Base-by-base conservation (phyloP, 441 rosid genomes). In the Hura crepitans region DNA sequence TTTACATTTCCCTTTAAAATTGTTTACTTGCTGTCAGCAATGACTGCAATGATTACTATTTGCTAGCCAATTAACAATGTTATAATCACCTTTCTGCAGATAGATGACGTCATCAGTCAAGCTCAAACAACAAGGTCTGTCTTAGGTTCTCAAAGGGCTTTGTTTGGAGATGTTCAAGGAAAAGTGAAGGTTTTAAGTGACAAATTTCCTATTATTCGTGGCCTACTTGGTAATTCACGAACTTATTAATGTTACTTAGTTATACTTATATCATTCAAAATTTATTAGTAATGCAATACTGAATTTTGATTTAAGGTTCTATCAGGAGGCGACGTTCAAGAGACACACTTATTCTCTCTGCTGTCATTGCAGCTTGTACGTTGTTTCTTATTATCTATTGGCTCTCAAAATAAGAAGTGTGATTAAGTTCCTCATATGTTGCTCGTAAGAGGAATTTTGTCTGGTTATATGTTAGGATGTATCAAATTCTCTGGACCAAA, bases 91-190 rank as follows among this genome's bases (percentile, higher is more conserved):
- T 76, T 68, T 75, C 35, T 71, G 71, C 85, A 95, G 99, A 92
- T 90, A 68, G 97, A 92, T 81, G 97, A 90, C 65, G 98, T 95
- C 37, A 95, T 95, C 63, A 84, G 76, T 83, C 98, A 90, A 88
- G 97, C 96, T 73, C 97, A 95, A 82, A 79, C 96, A 15, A 92
- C 98, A 70, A 85, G 95, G 74, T 81, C 91, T 30, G 93, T 80
- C 37, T 80, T 95, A 77, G 96, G 96, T 70, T 90, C 98, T 77
- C 99, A 95, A 74, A 86, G 97, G 81, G 62, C 88, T 56, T 50
- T 90, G 77, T 89, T 95, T 76, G 95, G 95, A 77, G 96, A 90
- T 84, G 95, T 92, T 74, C 93, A 88, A 75, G 96, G 96, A 81
- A 95, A 92, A 92, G 95, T 90, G 62, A 95, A 92, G 78, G 73